Conservation (phyloP, 257 asterid species). For the Buddleja alternifolia region DNA sequence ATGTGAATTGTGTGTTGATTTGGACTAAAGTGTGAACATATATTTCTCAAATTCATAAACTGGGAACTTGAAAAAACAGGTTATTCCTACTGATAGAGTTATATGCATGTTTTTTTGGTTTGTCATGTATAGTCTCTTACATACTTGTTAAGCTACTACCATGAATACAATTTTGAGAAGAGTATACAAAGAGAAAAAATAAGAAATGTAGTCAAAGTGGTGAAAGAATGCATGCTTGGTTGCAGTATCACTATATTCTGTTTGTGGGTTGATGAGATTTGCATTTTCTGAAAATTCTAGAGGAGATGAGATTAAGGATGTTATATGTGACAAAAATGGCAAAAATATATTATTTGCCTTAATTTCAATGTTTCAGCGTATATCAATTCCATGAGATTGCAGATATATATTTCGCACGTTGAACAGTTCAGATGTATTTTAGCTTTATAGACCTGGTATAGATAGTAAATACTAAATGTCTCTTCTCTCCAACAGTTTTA, state of each 20-base stretch:
- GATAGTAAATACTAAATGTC: too few relatives aligned
- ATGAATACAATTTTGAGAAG: not conserved
- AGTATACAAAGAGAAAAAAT: not conserved
- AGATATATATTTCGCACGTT: too few relatives aligned
- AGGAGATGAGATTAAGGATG: not conserved
- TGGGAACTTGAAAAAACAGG: not conserved
- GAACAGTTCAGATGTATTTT: too few relatives aligned
- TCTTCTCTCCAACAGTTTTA: too few relatives aligned
- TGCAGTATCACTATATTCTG: not conserved
- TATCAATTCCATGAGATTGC: too few relatives aligned
- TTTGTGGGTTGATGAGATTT: not conserved
- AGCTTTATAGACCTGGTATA: too few relatives aligned
- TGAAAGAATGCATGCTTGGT: not conserved
- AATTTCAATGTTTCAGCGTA: not conserved
- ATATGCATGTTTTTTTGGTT: not conserved
- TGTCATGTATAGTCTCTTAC: slow-evolving; percentile 1
- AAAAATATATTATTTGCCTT: not conserved
- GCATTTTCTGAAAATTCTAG: not conserved
- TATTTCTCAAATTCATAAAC: not conserved
- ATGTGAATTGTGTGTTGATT: slow-evolving; percentile 11
- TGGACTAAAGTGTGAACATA: slow-evolving; percentile 3
- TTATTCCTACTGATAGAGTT: not conserved
- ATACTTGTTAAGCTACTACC: not conserved
- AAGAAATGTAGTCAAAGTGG: not conserved
- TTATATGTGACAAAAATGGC: not conserved